Conservation (phyloP, 345 rosid species). For the Cardamine occulta region DNA sequence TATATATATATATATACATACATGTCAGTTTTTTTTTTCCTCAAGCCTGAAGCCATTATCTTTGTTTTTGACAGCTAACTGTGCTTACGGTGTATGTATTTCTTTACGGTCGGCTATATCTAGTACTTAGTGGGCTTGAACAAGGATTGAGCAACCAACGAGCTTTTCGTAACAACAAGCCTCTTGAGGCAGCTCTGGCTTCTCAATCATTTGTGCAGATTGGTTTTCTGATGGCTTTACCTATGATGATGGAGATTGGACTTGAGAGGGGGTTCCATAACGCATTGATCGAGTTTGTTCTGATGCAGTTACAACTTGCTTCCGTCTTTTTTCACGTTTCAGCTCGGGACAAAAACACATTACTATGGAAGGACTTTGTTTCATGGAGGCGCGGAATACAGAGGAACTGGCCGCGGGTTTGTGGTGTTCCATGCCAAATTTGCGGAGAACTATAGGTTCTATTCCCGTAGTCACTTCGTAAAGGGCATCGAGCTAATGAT, state of each 20-base stretch:
- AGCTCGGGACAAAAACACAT: conserved; percentile 70
- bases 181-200: conserved; percentile 68
- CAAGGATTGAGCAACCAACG: conserved; percentile 46
- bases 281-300: conserved; percentile 62
- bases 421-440: conserved; percentile 88
- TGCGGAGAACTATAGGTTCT: conserved; percentile 72
- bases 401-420: conserved; percentile 92
- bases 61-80: conserved; percentile 51
- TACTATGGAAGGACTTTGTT: conserved; percentile 73
- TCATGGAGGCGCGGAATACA: conserved; percentile 85
- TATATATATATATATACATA: conserved; percentile 16
- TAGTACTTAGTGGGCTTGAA: conserved; percentile 67
- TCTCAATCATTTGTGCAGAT: conserved; percentile 74
- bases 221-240: conserved; percentile 66
- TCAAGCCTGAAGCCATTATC: conserved; percentile 20
- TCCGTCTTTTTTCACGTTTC: conserved; percentile 74
- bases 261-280: conserved; percentile 68
- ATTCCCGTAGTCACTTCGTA: conserved; percentile 74
- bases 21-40: background rate
- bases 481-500: conserved; percentile 69
- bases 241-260: conserved; percentile 83
- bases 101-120: conserved; percentile 70
- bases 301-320: conserved; percentile 73
- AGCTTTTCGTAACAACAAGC: conserved; percentile 51
- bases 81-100: conserved; percentile 63